Percentiles rank a stretch among this genome's conserved stretches.
These are phyloP conservation scores for Penicillium egyptiacum DNA, from an alignment of 495 filamentous ascomycete species.

Conservation along the genomic window DNA sequence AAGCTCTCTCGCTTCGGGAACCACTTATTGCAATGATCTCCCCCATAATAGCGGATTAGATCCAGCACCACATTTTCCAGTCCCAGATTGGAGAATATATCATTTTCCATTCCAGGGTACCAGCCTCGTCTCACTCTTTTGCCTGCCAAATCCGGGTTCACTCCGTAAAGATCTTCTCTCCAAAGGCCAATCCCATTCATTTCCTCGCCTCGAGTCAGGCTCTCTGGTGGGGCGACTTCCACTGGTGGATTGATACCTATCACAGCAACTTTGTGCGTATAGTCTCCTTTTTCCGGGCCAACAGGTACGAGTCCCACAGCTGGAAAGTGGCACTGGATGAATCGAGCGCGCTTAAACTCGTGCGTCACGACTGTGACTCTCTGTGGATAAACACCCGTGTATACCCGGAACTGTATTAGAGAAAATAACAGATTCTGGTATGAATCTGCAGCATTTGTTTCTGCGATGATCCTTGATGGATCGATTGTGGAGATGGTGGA, in stretches of 20 bases:
- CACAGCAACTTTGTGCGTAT: conserved; percentile 44
- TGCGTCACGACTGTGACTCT: conserved; percentile 70
- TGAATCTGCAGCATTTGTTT: conserved; percentile 72
- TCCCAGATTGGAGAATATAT: conserved; percentile 27
- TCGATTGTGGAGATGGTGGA: conserved; percentile 14
- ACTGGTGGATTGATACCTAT: conserved; percentile 71
- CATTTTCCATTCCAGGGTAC: conserved; percentile 29
- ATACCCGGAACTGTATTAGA: conserved; percentile 55
- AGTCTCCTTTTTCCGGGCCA: not conserved
- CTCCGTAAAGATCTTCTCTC: conserved; percentile 48
- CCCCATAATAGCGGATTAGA: conserved; percentile 42
- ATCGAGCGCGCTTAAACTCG: conserved; percentile 67
- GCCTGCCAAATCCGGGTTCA: conserved; percentile 31
- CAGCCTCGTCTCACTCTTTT: conserved; percentile 47
- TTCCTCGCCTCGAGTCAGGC: conserved; percentile 43
- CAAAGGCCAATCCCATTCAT: conserved; percentile 46
- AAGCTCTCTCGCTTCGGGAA: conserved; percentile 36
- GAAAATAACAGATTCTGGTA: conserved; percentile 78
- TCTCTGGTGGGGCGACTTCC: conserved; percentile 47
- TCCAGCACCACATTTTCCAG: conserved; percentile 34
- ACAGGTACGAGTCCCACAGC: conserved; percentile 55
- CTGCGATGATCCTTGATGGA: conserved; percentile 44
- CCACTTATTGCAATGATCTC: conserved; percentile 34
- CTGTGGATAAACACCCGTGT: conserved; percentile 38
- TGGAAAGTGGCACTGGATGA: conserved; percentile 65